Evolutionary conservation across 139 green algal genomes (phyloP).

Genomic region (Coelastrella sp.): DNA sequence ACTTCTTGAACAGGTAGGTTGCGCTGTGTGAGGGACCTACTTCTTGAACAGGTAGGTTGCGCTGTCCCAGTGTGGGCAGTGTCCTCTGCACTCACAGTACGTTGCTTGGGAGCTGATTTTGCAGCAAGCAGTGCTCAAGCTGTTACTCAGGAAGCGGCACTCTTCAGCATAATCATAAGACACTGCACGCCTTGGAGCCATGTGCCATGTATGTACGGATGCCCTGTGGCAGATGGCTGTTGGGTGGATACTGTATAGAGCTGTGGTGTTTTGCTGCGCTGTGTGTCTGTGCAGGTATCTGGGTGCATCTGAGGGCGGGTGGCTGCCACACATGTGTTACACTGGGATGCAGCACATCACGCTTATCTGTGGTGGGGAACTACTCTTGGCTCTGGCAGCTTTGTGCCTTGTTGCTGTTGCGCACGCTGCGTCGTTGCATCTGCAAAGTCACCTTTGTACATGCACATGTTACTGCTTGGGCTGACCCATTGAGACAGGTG

Average conservation of each 20-base stretch:
- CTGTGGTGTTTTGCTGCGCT: background rate
- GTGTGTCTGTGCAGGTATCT: background rate
- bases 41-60: slow-evolving; percentile 90
- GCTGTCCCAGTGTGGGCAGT: too few species aligned
- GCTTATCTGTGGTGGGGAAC: slow-evolving; percentile 23
- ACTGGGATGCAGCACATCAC: background rate
- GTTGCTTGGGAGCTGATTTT: background rate
- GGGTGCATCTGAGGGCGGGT: background rate
- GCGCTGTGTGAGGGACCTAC: slow-evolving; percentile 83
- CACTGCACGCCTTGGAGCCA: background rate
- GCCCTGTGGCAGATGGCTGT: too few species aligned
- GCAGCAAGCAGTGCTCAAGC: background rate
- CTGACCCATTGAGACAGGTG: too few species aligned
- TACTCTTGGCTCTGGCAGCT: background rate
- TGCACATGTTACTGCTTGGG: too few species aligned
- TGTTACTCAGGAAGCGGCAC: too few species aligned
- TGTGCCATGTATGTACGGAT: background rate
- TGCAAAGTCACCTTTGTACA: too few species aligned
- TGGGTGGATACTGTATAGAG: too few species aligned
- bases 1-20: slow-evolving; percentile 90
- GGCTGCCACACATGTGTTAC: background rate
- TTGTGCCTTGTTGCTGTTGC: background rate
- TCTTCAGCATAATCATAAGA: background rate
- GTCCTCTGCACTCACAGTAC: too few species aligned
- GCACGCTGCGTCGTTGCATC: background rate